These are phyloP conservation scores for Insectozyma bohioensis DNA, from an alignment of 1,139 yeast species.

Conservation along the genomic window DNA sequence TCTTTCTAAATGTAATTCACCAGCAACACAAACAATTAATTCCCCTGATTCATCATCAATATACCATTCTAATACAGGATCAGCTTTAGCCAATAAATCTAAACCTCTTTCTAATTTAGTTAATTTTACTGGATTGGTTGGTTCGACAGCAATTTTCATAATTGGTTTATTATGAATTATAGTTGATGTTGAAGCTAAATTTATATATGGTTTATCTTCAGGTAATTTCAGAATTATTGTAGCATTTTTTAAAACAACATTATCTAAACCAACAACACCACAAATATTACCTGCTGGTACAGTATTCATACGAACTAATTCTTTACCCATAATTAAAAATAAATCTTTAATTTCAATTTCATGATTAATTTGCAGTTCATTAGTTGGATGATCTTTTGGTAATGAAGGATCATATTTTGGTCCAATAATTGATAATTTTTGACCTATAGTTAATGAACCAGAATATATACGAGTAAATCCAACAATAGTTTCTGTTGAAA, in stretches of 20 bases:
- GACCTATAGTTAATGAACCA: constrained; percentile 77
- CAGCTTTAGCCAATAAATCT: constrained; percentile 77
- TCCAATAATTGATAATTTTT: constrained; percentile 70
- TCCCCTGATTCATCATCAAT: constrained; percentile 86
- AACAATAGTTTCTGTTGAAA: constrained; percentile 60
- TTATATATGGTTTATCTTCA: constrained; percentile 61
- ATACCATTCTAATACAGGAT: constrained; percentile 87
- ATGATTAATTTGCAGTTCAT: constrained; percentile 44
- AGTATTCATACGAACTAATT: constrained; percentile 67
- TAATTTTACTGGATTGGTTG: constrained; percentile 80
- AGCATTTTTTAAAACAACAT: constrained; percentile 80
- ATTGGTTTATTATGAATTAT: constrained; percentile 75
- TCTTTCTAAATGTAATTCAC: constrained; percentile 89
- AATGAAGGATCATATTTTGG: constrained; percentile 81
- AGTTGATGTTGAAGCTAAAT: constrained; percentile 59
- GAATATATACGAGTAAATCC: constrained; percentile 90
- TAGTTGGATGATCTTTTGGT: constrained; percentile 49
- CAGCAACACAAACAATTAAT: constrained; percentile 90
- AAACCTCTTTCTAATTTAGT: constrained; percentile 76
- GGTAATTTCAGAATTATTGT: constrained; percentile 57
- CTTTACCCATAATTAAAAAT: constrained; percentile 90
- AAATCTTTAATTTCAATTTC: constrained; percentile 60
- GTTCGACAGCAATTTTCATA: constrained; percentile 92
- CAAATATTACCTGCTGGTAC: constrained; percentile 97
- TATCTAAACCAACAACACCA: constrained; percentile 90